Evolutionary conservation across 1,139 yeast genomes (phyloP).

Genomic region (Geotrichum siamense): DNA sequence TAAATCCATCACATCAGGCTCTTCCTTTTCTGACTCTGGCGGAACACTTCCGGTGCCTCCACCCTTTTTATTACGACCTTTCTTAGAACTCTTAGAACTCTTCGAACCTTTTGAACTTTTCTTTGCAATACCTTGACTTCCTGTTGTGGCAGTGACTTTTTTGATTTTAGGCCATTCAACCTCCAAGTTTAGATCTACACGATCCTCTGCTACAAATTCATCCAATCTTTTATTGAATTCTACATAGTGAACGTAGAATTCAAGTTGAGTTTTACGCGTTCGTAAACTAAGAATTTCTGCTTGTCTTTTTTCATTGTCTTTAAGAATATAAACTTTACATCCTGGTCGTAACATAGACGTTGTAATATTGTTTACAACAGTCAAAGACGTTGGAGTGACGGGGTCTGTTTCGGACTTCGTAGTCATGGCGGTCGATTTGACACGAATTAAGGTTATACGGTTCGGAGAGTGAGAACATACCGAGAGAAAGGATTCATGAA

Average conservation of each 20-base stretch:
- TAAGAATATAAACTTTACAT: constrained; percentile 71
- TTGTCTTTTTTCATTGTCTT: constrained; percentile 69
- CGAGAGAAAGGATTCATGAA: no score
- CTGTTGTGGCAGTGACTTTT: constrained; percentile 22
- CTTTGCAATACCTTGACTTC: constrained; percentile 23
- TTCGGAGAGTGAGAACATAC: no score
- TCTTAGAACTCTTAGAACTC: constrained; percentile 14
- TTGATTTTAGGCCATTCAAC: constrained; percentile 59
- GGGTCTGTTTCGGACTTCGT: constrained; percentile 10
- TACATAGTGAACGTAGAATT: constrained; percentile 87
- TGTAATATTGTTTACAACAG: constrained; percentile 9
- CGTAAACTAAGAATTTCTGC: constrained; percentile 85
- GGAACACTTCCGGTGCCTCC: constrained; percentile 11
- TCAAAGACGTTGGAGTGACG: constrained; percentile 5
- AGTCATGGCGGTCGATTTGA: constrained; percentile 1
- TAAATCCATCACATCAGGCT: constrained; percentile 67
- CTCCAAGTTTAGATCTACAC: constrained; percentile 63
- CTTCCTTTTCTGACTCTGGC: constrained; percentile 18
- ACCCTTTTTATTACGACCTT: constrained; percentile 21
- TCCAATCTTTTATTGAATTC: constrained; percentile 92
- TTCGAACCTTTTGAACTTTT: no score
- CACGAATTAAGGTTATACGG: no score
- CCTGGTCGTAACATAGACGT: constrained; percentile 37
- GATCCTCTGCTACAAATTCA: constrained; percentile 76
- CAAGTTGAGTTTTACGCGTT: constrained; percentile 65